Evolutionary conservation across 371 early-diverging fungal genomes (phyloP).

Genomic region (Smittium culicis): DNA sequence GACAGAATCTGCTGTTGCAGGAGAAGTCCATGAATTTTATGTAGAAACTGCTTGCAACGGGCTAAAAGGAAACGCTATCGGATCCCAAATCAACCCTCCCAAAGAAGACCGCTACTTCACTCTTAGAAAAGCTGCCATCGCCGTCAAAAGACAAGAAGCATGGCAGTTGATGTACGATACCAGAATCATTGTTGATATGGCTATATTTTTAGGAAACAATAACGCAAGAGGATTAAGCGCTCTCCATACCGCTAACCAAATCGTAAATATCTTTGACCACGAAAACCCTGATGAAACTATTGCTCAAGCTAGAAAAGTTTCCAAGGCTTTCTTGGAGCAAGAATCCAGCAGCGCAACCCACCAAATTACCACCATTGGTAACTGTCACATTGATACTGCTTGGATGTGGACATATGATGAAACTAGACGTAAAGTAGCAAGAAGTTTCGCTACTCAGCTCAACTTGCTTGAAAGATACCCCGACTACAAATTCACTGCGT

Average conservation of each 20-base stretch:
- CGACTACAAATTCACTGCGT: conserved; percentile 75
- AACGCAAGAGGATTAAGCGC: conserved; percentile 61
- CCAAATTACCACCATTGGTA: conserved; percentile 62
- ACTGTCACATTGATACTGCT: conserved; percentile 64
- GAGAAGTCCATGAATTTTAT: conserved; percentile 47
- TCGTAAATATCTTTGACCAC: conserved; percentile 55
- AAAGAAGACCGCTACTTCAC: conserved; percentile 40
- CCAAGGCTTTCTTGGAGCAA: conserved; percentile 46
- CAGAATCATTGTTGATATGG: conserved; percentile 59
- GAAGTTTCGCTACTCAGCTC: conserved; percentile 84
- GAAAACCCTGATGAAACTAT: conserved; percentile 40
- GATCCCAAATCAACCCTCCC: conserved; percentile 48
- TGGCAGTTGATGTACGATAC: conserved; percentile 61
- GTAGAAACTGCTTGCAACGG: conserved; percentile 89
- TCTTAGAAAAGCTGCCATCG: conserved; percentile 46
- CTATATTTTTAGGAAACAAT: conserved; percentile 29
- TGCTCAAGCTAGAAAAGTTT: conserved; percentile 37
- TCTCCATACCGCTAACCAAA: conserved; percentile 56
- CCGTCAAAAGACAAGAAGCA: conserved; percentile 48
- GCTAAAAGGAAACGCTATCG: conserved; percentile 69
- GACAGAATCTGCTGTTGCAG: conserved; percentile 43
- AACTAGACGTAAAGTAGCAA: conserved; percentile 86
- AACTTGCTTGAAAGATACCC: conserved; percentile 72
- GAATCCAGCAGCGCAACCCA: conserved; percentile 40
- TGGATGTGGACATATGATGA: conserved; percentile 93